Evolutionary conservation across 192 early-diverging fungal genomes (phyloP).

Genomic region (Diversispora eburnea): DNA sequence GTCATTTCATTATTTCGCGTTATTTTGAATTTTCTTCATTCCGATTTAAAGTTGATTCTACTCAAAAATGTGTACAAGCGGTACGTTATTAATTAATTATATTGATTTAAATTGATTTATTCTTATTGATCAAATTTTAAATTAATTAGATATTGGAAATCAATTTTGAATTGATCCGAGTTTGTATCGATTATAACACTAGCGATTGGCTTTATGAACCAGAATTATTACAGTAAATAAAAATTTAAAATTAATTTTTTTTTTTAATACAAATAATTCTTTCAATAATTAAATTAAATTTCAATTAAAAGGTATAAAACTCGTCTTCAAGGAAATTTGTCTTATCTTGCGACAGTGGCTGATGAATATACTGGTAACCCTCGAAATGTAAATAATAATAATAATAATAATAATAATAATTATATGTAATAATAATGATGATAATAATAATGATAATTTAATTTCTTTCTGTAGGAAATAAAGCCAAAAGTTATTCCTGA

Average conservation of each 20-base stretch:
- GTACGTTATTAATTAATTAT: background rate
- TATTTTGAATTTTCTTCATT: background rate
- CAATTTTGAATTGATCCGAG: conserved; percentile 25
- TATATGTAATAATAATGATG: too few relatives aligned
- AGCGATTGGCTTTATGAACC: background rate
- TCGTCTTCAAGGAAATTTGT: conserved; percentile 23
- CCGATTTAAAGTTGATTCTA: conserved; percentile 15
- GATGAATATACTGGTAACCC: conserved; percentile 24
- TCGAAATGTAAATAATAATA: conserved; percentile 12
- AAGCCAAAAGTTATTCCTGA: conserved; percentile 19
- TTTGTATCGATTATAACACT: conserved; percentile 27
- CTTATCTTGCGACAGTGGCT: conserved; percentile 25
- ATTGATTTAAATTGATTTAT: background rate
- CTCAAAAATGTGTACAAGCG: conserved; percentile 29
- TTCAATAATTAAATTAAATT: too few relatives aligned
- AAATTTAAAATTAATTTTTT: background rate
- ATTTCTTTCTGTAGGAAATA: conserved; percentile 3
- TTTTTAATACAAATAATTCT: background rate
- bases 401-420: too few relatives aligned
- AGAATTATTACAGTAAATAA: conserved; percentile 9
- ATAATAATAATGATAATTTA: background rate
- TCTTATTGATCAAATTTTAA: background rate
- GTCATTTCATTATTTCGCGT: too few relatives aligned
- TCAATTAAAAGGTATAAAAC: conserved; percentile 6
- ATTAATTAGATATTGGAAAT: conserved; percentile 23